Conservation (phyloP, 73 alveolate species). For the Effrenium voratum region DNA sequence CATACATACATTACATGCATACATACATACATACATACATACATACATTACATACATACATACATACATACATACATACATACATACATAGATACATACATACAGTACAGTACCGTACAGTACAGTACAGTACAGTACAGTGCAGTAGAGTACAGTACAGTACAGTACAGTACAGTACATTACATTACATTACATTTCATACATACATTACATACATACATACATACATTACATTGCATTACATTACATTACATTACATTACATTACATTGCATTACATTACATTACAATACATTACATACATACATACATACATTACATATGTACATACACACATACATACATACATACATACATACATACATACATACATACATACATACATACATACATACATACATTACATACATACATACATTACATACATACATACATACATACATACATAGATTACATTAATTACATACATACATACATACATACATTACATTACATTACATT, state of each 20-base stretch:
- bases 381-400: not conserved
- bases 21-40: no score
- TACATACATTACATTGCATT: not conserved
- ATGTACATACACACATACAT: not conserved
- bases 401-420: not conserved
- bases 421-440: not conserved
- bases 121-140: conserved; percentile 1
- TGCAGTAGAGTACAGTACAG: not conserved
- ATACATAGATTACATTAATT: not conserved
- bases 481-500: no score
- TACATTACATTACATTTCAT: not conserved
- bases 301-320: no score
- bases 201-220: not conserved
- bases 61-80: not conserved
- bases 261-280: not conserved
- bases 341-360: not conserved
- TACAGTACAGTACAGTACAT: not conserved
- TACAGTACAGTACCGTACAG: not conserved
- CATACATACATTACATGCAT: not conserved
- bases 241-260: not conserved
- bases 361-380: not conserved
- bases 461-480: not conserved
- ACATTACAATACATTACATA: not conserved
- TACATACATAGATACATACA: conserved; percentile 25
- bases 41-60: not conserved